These are phyloP conservation scores for Calonectria ilicicola DNA, from an alignment of 2,329 filamentous ascomycete species.

Conservation along the genomic window DNA sequence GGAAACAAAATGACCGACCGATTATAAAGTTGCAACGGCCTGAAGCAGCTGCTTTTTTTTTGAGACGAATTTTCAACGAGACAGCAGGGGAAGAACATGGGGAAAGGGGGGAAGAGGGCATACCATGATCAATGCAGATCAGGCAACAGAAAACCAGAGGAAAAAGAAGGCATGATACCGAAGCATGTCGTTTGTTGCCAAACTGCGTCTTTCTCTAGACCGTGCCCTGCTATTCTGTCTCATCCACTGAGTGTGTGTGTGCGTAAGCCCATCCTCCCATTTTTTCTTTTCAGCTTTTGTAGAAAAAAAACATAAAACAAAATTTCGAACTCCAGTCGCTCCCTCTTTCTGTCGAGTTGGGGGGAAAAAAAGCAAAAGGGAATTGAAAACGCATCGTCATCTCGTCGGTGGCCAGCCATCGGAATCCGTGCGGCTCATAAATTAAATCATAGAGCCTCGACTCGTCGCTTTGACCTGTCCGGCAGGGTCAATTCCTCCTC, in stretches of 20 bases:
- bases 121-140: slow-evolving; percentile 28
- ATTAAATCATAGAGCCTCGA: slow-evolving; percentile 23
- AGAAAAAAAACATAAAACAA: not conserved
- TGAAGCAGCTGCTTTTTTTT: slow-evolving; percentile 38
- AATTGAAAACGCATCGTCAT: slow-evolving; percentile 36
- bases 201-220: slow-evolving; percentile 45
- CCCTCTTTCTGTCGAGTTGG: slow-evolving; percentile 32
- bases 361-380: slow-evolving; percentile 27
- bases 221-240: slow-evolving; percentile 38
- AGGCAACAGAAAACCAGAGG: slow-evolving; percentile 13
- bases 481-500: slow-evolving; percentile 39
- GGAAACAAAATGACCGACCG: slow-evolving; percentile 43
- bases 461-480: slow-evolving; percentile 41
- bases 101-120: slow-evolving; percentile 13
- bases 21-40: slow-evolving; percentile 38
- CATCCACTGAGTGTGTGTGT: slow-evolving; percentile 26
- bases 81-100: slow-evolving; percentile 22
- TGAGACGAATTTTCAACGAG: slow-evolving; percentile 23
- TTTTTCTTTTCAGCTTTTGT: slow-evolving; percentile 23
- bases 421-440: slow-evolving; percentile 21
- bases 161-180: slow-evolving; percentile 30
- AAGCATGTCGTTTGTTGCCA: slow-evolving; percentile 46
- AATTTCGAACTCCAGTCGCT: slow-evolving; percentile 32
- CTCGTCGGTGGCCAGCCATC: slow-evolving; percentile 29
- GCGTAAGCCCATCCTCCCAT: slow-evolving; percentile 25